These are phyloP conservation scores for Euptelea pleiosperma DNA, from an alignment of 164 flowering plant species.

Conservation along the genomic window DNA sequence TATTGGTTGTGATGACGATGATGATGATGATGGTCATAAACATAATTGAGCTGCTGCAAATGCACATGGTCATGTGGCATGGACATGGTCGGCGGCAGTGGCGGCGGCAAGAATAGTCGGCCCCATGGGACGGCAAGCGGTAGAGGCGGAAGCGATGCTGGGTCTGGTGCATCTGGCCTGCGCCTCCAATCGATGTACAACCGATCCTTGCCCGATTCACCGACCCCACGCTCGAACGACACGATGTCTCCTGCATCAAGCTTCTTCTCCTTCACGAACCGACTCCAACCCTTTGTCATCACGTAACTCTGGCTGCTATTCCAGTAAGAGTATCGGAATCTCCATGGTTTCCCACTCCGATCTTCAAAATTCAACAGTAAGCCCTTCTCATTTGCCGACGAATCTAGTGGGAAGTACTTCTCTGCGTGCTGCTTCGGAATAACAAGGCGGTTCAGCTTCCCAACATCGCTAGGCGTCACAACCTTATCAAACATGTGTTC, in stretches of 20 bases:
- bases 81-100: too few species aligned
- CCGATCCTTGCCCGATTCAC: slow-evolving; percentile 44
- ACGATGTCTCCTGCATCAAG: slow-evolving; percentile 90
- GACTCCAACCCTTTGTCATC: slow-evolving; percentile 99
- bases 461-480: slow-evolving; percentile 95
- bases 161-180: too few species aligned
- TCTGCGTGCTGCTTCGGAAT: slow-evolving; percentile 98
- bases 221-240: slow-evolving; percentile 74
- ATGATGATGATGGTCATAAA: slow-evolving; percentile 9
- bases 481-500: slow-evolving; percentile 98
- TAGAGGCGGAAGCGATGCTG: too few species aligned
- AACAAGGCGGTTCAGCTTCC: slow-evolving; percentile 85
- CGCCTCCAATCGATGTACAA: slow-evolving; percentile 85
- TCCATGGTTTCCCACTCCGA: slow-evolving; percentile 77
- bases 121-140: slow-evolving; percentile 40
- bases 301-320: slow-evolving; percentile 99
- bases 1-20: too few species aligned
- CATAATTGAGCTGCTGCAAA: too few species aligned
- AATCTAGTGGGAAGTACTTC: slow-evolving; percentile 84
- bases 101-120: slow-evolving; percentile 22
- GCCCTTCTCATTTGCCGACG: slow-evolving; percentile 70
- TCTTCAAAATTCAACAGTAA: slow-evolving; percentile 81
- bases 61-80: too few species aligned
- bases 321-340: slow-evolving; percentile 95
- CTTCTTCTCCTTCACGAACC: slow-evolving; percentile 93